These are phyloP conservation scores for Cercospora sp. DNA, from an alignment of 2,329 filamentous ascomycete genomes.

Conservation along the genomic window DNA sequence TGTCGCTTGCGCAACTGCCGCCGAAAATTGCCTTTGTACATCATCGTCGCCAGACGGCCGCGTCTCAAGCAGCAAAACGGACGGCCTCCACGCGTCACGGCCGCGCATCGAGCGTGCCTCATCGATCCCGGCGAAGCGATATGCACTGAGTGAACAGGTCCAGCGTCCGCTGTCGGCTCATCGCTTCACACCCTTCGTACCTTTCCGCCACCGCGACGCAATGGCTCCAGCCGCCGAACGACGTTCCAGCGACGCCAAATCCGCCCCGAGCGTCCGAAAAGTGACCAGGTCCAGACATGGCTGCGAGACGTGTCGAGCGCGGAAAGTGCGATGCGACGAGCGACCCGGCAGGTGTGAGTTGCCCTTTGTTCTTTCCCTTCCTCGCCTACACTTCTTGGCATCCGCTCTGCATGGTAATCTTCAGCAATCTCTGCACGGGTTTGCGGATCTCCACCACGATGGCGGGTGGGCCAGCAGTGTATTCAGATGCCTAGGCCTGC, in stretches of 20 bases:
- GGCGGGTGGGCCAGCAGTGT: not conserved
- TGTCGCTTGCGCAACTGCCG: not conserved
- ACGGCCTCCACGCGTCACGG: not conserved
- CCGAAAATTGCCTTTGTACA: not conserved
- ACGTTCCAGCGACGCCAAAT: slow-evolving; percentile 7
- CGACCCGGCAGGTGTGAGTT: slow-evolving; percentile 21
- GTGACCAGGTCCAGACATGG: slow-evolving; percentile 23
- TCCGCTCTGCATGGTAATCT: not conserved
- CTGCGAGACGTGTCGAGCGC: slow-evolving; percentile 30
- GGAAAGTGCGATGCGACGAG: slow-evolving; percentile 31
- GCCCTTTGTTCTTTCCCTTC: not conserved
- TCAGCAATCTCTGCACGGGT: not conserved
- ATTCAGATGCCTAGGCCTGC: not conserved
- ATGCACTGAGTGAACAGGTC: not conserved
- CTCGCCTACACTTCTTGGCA: not conserved
- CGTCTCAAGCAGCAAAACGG: not conserved
- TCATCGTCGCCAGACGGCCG: not conserved
- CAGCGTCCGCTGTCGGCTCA: slow-evolving; percentile 7
- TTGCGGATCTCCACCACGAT: not conserved
- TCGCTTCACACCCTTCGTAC: slow-evolving; percentile 1
- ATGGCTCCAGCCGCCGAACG: slow-evolving; percentile 12
- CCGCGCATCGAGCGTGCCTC: not conserved
- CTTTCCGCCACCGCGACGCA: not conserved
- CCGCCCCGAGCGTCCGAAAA: slow-evolving; percentile 9
- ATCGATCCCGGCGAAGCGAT: not conserved